Evolutionary conservation across 345 rosid species (phyloP).

Genomic region (Microthlaspi erraticum): DNA sequence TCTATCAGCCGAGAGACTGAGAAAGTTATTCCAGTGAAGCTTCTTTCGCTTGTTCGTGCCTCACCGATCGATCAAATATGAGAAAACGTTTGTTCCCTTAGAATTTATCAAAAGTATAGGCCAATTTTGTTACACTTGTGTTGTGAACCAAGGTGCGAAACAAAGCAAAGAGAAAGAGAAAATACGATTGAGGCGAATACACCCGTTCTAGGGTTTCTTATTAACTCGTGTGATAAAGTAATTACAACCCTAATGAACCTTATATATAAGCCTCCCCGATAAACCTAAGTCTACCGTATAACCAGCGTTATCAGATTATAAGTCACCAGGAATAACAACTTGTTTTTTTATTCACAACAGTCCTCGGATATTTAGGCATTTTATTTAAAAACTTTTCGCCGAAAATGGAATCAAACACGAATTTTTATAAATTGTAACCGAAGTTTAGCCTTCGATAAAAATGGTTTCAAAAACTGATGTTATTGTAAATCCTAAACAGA

Average conservation of each 20-base stretch:
- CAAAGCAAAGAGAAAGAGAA: too few species aligned
- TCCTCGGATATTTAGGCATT: slow-evolving; percentile 30
- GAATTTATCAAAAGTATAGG: slow-evolving; percentile 35
- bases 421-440: not conserved
- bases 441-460: slow-evolving; percentile 16
- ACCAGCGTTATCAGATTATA: too few species aligned
- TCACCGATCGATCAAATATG: slow-evolving; percentile 14
- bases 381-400: slow-evolving; percentile 4
- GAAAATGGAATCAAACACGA: slow-evolving; percentile 6
- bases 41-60: slow-evolving; percentile 4
- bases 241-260: too few species aligned
- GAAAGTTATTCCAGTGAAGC: slow-evolving; percentile 55
- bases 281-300: too few species aligned
- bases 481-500: slow-evolving; percentile 10
- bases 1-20: slow-evolving; percentile 71
- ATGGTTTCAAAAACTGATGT: slow-evolving; percentile 16
- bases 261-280: too few species aligned
- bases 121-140: slow-evolving; percentile 42
- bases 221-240: too few species aligned
- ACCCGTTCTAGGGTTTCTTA: too few species aligned
- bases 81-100: slow-evolving; percentile 23
- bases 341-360: not conserved
- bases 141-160: too few species aligned
- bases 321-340: too few species aligned
- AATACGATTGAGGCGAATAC: too few species aligned